Evolutionary conservation across 2,329 filamentous ascomycete species (phyloP), one percentile per base, ranked within the genome.

Genomic region (Pseudocercospora musae): DNA sequence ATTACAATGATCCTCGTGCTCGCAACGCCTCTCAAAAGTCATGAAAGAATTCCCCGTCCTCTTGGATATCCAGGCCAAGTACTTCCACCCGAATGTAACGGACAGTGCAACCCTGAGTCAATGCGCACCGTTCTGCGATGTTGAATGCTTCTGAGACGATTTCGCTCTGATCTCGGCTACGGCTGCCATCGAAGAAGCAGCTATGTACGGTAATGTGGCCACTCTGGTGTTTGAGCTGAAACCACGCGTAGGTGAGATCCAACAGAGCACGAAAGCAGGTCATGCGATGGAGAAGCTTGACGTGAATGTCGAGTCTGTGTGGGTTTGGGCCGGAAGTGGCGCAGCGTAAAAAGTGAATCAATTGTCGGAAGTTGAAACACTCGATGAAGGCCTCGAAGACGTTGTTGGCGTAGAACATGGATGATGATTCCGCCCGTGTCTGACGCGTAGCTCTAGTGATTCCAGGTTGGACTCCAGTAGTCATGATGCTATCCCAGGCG

Each of bases 391-490:
- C 64, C 8, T 31, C 49, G 27, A 66, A 66, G 11, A 48, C 58
- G 58, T 57, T 65, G 52, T 59, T 62, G n/a, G 48, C 55, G 50
- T 68, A 68, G 59, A 68, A 68, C 57, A 66, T 64, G 15, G 57
- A 49, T n/a, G 66, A 58, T 8, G 57, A 56, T 42, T 68, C 66
- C 15, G 50, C 23, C 10, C 66, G 64, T 7, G 55, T 55, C 42
- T 59, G 57, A 5, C 40, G 59, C 11, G 49, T 59, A 20, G 60
- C 54, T 11, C 59, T 49, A 1, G 66, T 65, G 58, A 68, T 56
- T 21, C 46, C 66, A 25, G 62, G 66, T 59, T 68, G 66, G 5
- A 54, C 37, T 33, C 53, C 59, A n/a, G 21, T 40, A 18, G 33
- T 37, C 48, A 58, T 58, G 5, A 21, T 20, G 13, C n/a, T 21